Percentiles rank a stretch among this genome's conserved stretches.
Conservation (phyloP, 768 basidiomycete species). For the Pulveroboletus frians region DNA sequence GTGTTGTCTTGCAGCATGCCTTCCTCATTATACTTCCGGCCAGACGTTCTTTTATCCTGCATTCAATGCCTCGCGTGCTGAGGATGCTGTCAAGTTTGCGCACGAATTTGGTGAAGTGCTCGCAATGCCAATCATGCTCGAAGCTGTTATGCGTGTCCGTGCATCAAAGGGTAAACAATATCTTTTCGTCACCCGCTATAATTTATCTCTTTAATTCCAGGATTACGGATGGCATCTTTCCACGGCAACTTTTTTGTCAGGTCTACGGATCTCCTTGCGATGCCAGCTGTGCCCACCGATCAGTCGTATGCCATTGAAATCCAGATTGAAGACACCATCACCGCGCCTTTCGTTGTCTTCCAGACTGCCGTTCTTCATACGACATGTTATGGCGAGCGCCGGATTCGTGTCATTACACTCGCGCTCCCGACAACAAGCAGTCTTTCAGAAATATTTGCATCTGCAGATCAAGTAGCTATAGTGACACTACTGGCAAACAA, state of each 20-base stretch:
- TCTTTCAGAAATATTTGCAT: slow-evolving; percentile 84
- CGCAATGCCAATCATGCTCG: slow-evolving; percentile 91
- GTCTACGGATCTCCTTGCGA: slow-evolving; percentile 91
- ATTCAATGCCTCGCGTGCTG: slow-evolving; percentile 89
- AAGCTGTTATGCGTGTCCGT: slow-evolving; percentile 96
- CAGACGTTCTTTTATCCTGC: slow-evolving; percentile 98
- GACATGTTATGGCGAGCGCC: slow-evolving; percentile 87
- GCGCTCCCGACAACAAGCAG: slow-evolving; percentile 85
- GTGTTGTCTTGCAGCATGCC: slow-evolving; percentile 50
- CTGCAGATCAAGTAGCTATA: slow-evolving; percentile 85
- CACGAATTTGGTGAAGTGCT: slow-evolving; percentile 94
- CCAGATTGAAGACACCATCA: slow-evolving; percentile 92
- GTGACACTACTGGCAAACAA: slow-evolving; percentile 84
- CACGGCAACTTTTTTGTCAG: slow-evolving; percentile 99
- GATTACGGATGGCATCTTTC: slow-evolving; percentile 94
- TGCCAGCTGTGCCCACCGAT: slow-evolving; percentile 95
- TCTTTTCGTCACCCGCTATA: background rate
- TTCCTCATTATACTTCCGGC: slow-evolving; percentile 96
- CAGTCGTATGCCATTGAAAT: slow-evolving; percentile 95
- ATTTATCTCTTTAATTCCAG: slow-evolving; percentile 31
- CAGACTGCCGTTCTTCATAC: slow-evolving; percentile 95
- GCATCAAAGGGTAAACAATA: slow-evolving; percentile 74
- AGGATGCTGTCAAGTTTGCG: slow-evolving; percentile 97
- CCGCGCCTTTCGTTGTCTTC: slow-evolving; percentile 85
- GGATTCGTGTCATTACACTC: slow-evolving; percentile 85